These are phyloP conservation scores for Neonothopanus nambi DNA, from an alignment of 1,284 basidiomycete species.

Conservation along the genomic window DNA sequence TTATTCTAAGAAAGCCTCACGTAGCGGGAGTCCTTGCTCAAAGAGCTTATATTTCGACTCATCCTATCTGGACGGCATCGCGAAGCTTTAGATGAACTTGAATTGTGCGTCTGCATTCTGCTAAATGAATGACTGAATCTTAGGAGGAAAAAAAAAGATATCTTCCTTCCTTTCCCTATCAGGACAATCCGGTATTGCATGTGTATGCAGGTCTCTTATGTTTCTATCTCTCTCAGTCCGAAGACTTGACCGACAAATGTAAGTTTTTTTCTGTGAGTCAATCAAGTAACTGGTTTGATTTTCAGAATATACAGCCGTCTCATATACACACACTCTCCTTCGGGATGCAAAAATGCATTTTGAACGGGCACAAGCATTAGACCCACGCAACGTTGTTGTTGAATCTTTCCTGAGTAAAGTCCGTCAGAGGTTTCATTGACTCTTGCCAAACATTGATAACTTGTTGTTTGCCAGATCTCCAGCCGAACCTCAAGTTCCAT, in stretches of 20 bases:
- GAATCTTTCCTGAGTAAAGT: conserved; percentile 56
- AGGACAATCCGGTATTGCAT: conserved; percentile 77
- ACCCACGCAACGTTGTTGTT: conserved; percentile 58
- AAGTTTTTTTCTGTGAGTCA: not conserved
- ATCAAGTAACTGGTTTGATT: not conserved
- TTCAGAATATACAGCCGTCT: conserved; percentile 4
- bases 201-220: conserved; percentile 79
- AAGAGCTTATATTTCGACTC: conserved; percentile 71
- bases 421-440: not conserved
- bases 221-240: conserved; percentile 57
- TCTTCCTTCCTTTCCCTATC: conserved; percentile 82
- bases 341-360: conserved; percentile 65
- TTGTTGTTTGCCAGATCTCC: too few species aligned
- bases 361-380: conserved; percentile 58
- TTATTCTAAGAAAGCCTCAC: not conserved
- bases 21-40: conserved; percentile 73
- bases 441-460: too few species aligned
- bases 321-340: conserved; percentile 40
- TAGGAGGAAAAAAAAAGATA: conserved; percentile 49
- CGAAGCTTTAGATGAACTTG: conserved; percentile 81
- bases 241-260: conserved; percentile 4
- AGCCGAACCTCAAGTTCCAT: too few species aligned
- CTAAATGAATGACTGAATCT: too few species aligned
- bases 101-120: conserved; percentile 61
- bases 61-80: conserved; percentile 57